Evolutionary conservation across 129 eudicot genomes (phyloP).

Genomic region (Deinandra increscens): DNA sequence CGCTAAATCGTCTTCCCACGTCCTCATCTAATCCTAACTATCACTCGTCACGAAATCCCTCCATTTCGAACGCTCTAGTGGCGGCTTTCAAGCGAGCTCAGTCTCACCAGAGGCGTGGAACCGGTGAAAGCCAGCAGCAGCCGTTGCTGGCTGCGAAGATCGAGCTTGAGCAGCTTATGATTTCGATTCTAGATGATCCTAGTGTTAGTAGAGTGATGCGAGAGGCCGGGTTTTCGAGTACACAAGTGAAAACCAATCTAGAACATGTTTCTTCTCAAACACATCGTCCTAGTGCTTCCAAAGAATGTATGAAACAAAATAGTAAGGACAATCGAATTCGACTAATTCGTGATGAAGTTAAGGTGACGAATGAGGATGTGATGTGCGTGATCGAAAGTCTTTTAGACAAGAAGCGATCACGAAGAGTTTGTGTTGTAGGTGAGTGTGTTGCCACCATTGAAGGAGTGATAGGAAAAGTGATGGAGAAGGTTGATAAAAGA

Average conservation of each 20-base stretch:
- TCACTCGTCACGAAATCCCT: constrained; percentile 44
- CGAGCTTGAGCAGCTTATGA: constrained; percentile 82
- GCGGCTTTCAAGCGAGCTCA: constrained; percentile 97
- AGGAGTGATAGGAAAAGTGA: constrained; percentile 51
- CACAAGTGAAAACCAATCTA: constrained; percentile 74
- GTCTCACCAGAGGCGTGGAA: constrained; percentile 89
- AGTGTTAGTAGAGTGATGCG: constrained; percentile 93
- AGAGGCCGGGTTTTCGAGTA: constrained; percentile 90
- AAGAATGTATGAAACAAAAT: constrained; percentile 15
- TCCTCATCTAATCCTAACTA: constrained; percentile 45
- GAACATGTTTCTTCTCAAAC: constrained; percentile 61
- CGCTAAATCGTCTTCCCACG: constrained; percentile 70
- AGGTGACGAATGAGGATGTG: constrained; percentile 51
- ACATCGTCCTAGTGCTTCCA: constrained; percentile 18
- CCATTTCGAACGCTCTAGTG: constrained; percentile 81
- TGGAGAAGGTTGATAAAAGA: constrained; percentile 60
- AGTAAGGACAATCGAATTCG: not conserved
- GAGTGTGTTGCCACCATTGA: constrained; percentile 59
- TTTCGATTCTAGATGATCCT: constrained; percentile 84
- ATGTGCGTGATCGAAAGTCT: constrained; percentile 48
- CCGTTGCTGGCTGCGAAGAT: constrained; percentile 68
- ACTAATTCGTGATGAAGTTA: constrained; percentile 11
- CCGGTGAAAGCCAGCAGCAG: constrained; percentile 75
- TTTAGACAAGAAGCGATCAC: constrained; percentile 29
- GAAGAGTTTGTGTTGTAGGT: constrained; percentile 61